Evolutionary conservation across 768 basidiomycete species (phyloP), one percentile per base, ranked within the genome.

Genomic region (Mycena indigotica): DNA sequence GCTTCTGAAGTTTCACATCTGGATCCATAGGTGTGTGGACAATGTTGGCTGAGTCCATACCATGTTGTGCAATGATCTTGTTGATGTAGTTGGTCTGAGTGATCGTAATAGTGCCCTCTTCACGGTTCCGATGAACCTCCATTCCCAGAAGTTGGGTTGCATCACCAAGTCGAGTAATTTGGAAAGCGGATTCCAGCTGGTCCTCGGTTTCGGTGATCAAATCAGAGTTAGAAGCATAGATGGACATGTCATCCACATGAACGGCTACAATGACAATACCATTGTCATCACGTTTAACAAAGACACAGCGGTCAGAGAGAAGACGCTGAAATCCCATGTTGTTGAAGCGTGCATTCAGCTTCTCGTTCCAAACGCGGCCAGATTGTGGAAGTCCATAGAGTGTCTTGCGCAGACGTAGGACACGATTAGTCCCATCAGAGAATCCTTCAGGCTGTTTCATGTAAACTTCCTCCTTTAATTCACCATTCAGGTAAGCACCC

Each of bases 371-470:
- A 16, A 60, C 38, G 4, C 66, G 66, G 2, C 69, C 66, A 5
- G 71, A 64, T 57, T 75, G 75, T 38, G 72, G 70, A 8, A 75
- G 69, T 0, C 73, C 73, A 53, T 75, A 75, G 17, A 77, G 61
- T 0, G 67, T 54, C 54, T 72, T 70, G 16, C 30, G 54, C 12
- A 55, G 45, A 19, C 41, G 41, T 45, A 45, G 24, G 41, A 45
- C 41, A 23, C 41, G 41, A 8, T 8, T 6, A 8, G 41, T 45
- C 8, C 41, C 41, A 23, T 45, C 41, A 23, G 10, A 10, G 21
- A 45, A 45, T 6, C 41, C 41, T 23, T 45, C 41, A 10, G 41
- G 41, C 19, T 45, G 41, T 21, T 21, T 45, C 41, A 45, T 45
- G 41, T 45, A 79, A 3, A 80, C 75, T 21, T 66, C 61, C 28